Percentiles rank a stretch among this genome's conserved stretches.
phyloP scores from a whole-genome alignment of 805 yeast species.

The Saccharomycopsis sp. region DNA sequence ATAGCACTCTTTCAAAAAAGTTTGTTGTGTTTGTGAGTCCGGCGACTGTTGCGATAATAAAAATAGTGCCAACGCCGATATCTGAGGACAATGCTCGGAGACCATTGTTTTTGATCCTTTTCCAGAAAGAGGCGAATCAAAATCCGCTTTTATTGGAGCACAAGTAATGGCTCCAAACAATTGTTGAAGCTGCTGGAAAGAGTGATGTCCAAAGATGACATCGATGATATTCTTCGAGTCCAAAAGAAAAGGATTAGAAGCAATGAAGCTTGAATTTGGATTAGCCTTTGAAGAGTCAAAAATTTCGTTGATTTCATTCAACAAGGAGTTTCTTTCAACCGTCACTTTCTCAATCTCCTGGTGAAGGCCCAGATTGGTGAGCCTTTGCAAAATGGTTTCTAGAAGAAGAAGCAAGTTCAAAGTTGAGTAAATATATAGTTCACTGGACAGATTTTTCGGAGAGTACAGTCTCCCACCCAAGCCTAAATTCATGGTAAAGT shows the following conservation, averaged over 20 bases:
- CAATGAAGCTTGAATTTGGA: background rate
- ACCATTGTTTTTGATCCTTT: background rate
- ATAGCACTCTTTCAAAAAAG: background rate
- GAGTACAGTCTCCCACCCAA: conserved; percentile 2
- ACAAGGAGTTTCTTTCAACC: conserved; percentile 7
- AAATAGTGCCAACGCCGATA: background rate
- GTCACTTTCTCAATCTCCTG: conserved; percentile 4
- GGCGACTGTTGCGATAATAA: too few species aligned
- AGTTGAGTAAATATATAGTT: conserved; percentile 11
- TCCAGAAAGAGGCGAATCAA: background rate
- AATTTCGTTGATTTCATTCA: conserved; percentile 2
- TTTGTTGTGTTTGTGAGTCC: background rate
- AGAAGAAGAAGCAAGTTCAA: conserved; percentile 9
- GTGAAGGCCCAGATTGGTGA: background rate
- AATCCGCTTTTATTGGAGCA: background rate
- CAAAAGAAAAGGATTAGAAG: background rate
- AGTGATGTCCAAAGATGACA: conserved; percentile 7
- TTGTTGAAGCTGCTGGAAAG: background rate
- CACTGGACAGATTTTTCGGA: conserved; percentile 11
- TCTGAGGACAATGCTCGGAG: background rate
- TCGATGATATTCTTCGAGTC: conserved; percentile 10
- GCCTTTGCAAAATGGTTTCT: conserved; percentile 2
- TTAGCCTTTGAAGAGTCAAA: background rate
- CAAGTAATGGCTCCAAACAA: background rate
- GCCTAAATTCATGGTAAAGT: conserved; percentile 3